A percentile compares a stretch with the other conserved stretches of the same genome.
phyloP scores from a whole-genome alignment of 345 rosid species.

The Aquilaria sinensis region DNA sequence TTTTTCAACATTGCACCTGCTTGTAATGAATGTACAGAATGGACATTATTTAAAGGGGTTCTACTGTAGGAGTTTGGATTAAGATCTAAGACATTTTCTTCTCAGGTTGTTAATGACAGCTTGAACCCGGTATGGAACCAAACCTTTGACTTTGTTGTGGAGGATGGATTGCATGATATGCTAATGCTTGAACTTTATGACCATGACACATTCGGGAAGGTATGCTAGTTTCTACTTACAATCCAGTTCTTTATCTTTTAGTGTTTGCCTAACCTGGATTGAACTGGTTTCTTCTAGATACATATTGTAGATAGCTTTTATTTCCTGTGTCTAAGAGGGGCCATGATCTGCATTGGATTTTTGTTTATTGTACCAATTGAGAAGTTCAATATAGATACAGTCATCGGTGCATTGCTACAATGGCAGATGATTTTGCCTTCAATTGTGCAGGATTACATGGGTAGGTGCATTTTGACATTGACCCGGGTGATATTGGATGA shows the following conservation, averaged over 20 bases:
- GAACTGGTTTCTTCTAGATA: no score
- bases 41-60: no score
- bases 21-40: no score
- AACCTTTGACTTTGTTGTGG: constrained; percentile 95
- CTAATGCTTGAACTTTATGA: constrained; percentile 88
- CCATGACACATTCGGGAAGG: constrained; percentile 99
- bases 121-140: constrained; percentile 98
- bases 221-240: constrained; percentile 18
- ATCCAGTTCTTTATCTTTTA: background rate
- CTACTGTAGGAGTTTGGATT: no score
- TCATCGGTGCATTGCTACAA: no score
- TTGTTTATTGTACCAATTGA: no score
- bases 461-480: constrained; percentile 94
- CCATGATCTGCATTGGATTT: no score
- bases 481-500: constrained; percentile 91
- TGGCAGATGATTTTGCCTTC: background rate
- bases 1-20: no score
- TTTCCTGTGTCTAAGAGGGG: no score
- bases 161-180: constrained; percentile 98
- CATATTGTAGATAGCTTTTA: no score
- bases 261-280: no score
- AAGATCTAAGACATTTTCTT: constrained; percentile 3
- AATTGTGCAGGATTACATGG: constrained; percentile 73
- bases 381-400: no score
- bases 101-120: constrained; percentile 85